These are phyloP conservation scores for Linum tenue DNA, from an alignment of 345 rosid genomes.

Conservation along the genomic window DNA sequence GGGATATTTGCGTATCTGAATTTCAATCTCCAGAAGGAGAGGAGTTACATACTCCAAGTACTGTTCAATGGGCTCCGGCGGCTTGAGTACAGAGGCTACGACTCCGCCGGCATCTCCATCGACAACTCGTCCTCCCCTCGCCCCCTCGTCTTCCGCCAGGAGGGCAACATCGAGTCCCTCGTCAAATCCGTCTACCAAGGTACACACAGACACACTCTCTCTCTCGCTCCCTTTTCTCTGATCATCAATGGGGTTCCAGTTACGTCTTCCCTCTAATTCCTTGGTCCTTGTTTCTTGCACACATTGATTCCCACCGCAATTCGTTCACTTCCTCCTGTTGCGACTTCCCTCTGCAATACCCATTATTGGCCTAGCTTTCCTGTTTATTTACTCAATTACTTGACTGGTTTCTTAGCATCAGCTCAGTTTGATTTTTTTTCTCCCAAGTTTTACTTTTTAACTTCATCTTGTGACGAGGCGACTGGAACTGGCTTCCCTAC, in stretches of 20 bases:
- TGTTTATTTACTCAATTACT: too few relatives aligned
- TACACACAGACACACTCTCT: neutral
- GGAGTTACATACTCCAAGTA: constrained; percentile 72
- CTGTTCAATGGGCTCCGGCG: constrained; percentile 96
- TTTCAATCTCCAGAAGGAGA: constrained; percentile 54
- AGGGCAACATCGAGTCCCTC: constrained; percentile 91
- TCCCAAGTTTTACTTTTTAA: too few relatives aligned
- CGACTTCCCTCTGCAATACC: too few relatives aligned
- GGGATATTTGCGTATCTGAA: constrained; percentile 94
- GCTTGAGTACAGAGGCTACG: constrained; percentile 93
- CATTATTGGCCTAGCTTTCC: too few relatives aligned
- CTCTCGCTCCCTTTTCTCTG: neutral
- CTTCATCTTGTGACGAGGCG: too few relatives aligned
- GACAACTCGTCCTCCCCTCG: constrained; percentile 31
- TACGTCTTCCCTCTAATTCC: too few relatives aligned
- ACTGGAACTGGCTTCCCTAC: neutral
- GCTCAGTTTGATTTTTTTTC: too few relatives aligned
- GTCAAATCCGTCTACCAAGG: constrained; percentile 88
- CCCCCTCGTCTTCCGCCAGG: constrained; percentile 80
- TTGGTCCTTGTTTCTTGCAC: too few relatives aligned
- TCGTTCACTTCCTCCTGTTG: too few relatives aligned
- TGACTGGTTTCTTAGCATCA: too few relatives aligned
- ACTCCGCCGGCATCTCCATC: constrained; percentile 86
- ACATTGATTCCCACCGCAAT: too few relatives aligned
- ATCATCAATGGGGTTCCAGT: too few relatives aligned